These are phyloP conservation scores for Leccinum aurantiacum DNA, from an alignment of 768 basidiomycete species.

Conservation along the genomic window DNA sequence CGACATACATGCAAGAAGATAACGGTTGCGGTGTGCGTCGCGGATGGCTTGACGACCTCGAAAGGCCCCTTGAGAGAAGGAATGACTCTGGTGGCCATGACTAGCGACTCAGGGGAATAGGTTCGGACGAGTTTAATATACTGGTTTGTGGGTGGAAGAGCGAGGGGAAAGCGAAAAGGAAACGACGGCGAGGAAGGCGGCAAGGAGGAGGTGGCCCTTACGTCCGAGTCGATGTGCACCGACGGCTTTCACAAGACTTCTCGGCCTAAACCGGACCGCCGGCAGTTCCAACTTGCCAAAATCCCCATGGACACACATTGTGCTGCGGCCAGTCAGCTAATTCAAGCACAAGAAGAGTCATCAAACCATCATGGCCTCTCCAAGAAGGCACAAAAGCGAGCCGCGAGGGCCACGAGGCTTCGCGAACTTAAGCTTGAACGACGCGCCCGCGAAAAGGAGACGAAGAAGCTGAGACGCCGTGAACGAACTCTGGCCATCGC, in stretches of 20 bases:
- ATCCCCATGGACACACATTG: conserved; percentile 20
- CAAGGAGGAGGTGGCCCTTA: conserved; percentile 6
- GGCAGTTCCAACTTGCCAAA: conserved; percentile 5
- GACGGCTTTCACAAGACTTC: not conserved
- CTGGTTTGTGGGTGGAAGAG: not conserved
- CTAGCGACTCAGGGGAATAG: not conserved
- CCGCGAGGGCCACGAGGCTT: conserved; percentile 65
- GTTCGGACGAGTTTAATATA: not conserved
- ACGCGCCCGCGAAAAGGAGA: conserved; percentile 73
- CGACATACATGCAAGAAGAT: conserved; percentile 83
- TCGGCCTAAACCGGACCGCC: conserved; percentile 28
- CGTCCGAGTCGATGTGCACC: not conserved
- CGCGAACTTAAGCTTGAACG: conserved; percentile 70
- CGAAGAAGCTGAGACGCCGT: conserved; percentile 71
- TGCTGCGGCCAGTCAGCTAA: conserved; percentile 9
- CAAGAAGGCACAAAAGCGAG: conserved; percentile 77
- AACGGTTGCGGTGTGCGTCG: conserved; percentile 80
- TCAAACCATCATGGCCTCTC: conserved; percentile 46
- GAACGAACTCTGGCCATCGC: conserved; percentile 50
- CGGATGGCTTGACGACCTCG: conserved; percentile 52
- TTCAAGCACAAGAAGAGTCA: conserved; percentile 16
- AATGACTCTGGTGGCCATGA: conserved; percentile 23
- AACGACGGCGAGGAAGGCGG: conserved; percentile 1
- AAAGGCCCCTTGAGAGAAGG: conserved; percentile 29
- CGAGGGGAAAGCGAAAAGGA: not conserved